These are phyloP conservation scores for Arxiozyma heterogenica DNA, from an alignment of 1,139 yeast genomes.

Conservation along the genomic window DNA sequence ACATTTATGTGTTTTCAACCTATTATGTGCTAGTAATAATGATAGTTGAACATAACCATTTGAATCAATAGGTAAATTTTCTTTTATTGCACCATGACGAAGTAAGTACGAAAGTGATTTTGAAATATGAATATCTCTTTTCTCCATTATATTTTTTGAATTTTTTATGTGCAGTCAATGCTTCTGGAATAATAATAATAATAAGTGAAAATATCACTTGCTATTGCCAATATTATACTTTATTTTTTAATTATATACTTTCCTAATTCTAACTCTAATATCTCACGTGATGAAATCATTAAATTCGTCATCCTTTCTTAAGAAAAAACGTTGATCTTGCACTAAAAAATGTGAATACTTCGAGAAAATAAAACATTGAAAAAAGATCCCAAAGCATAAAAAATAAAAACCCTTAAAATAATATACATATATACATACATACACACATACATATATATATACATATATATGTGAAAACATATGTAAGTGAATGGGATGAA, in stretches of 20 bases:
- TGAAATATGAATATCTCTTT: constrained; percentile 51
- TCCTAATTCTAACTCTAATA: neutral
- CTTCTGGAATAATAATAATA: too few relatives aligned
- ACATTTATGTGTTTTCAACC: constrained; percentile 47
- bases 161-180: neutral
- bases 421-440: too few relatives aligned
- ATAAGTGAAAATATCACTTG: too few relatives aligned
- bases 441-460: too few relatives aligned
- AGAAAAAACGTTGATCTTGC: neutral
- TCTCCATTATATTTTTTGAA: constrained; percentile 9
- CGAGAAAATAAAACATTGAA: neutral
- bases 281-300: too few relatives aligned
- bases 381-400: too few relatives aligned
- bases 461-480: neutral
- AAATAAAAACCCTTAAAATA: too few relatives aligned
- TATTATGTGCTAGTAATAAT: constrained; percentile 47
- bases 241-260: too few relatives aligned
- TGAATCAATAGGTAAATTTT: constrained; percentile 51
- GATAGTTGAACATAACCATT: constrained; percentile 56
- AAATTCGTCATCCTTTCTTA: neutral
- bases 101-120: constrained; percentile 67
- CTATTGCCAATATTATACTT: neutral
- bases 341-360: neutral
- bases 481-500: neutral
- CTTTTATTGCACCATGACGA: constrained; percentile 77